These are phyloP conservation scores for Albophoma yamanashiensis DNA, from an alignment of 2,329 filamentous ascomycete genomes.

Conservation along the genomic window DNA sequence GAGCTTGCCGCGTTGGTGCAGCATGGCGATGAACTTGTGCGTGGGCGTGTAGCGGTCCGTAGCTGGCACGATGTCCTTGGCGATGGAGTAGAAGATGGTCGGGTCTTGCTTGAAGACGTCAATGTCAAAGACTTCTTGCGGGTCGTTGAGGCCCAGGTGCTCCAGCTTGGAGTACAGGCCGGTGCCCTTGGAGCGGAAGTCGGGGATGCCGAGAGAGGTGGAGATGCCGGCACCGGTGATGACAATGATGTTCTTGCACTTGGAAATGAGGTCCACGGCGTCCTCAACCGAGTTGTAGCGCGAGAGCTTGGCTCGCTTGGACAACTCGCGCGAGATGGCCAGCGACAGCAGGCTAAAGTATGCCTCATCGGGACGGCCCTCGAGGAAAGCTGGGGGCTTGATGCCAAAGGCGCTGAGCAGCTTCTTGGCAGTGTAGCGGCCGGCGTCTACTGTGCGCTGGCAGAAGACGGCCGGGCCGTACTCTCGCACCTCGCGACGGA, in stretches of 20 bases:
- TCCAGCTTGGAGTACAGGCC: constrained; percentile 82
- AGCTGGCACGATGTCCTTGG: constrained; percentile 78
- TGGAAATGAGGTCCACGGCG: constrained; percentile 65
- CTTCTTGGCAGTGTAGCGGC: constrained; percentile 66
- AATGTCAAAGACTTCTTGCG: constrained; percentile 94
- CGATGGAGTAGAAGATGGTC: constrained; percentile 80
- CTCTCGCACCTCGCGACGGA: constrained; percentile 60
- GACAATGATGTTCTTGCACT: constrained; percentile 76
- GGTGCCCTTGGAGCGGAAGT: constrained; percentile 88
- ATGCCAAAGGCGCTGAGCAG: constrained; percentile 81
- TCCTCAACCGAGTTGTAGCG: constrained; percentile 82
- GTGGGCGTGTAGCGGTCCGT: constrained; percentile 79
- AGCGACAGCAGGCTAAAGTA: constrained; percentile 68
- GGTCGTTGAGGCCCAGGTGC: constrained; percentile 67
- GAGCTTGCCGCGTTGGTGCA: constrained; percentile 81
- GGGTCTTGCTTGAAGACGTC: constrained; percentile 78
- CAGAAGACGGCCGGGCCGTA: constrained; percentile 73
- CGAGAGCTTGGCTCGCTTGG: constrained; percentile 67
- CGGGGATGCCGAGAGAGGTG: constrained; percentile 90
- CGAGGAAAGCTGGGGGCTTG: constrained; percentile 60
- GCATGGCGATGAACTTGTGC: constrained; percentile 82
- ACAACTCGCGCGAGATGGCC: constrained; percentile 70
- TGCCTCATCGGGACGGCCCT: constrained; percentile 54
- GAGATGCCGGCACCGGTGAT: constrained; percentile 95
- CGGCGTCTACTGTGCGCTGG: constrained; percentile 56